Evolutionary conservation across 2,329 filamentous ascomycete genomes (phyloP), one percentile per base, ranked within the genome.

Genomic region (Curvularia sp.): DNA sequence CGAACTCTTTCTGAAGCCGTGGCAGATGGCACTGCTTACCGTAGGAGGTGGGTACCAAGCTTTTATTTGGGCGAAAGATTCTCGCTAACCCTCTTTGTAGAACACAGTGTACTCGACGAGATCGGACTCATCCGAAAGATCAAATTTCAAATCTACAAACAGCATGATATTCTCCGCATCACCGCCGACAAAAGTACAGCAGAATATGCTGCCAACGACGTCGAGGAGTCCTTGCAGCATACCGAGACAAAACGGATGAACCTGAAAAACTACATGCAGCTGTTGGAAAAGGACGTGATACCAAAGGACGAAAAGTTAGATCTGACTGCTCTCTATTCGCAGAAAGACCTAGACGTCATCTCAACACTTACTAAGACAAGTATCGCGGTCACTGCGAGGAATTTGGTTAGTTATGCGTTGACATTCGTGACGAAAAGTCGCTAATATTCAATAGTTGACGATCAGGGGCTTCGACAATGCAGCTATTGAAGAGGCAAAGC

Each of bases 151-250:
- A 58, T 74, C 15, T 63, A 69, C 34, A 51, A 57, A 32, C 53
- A 59, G 3, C 62, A 72, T 34, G 64, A 62, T 34, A 60, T 76
- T 18, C 50, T 78, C 10, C 73, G 76, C 19, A 76, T 78, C 30
- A 78, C 72, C 7, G 75, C 74, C 28, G 71, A 76, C 53, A 77
- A 76, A 46, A 72, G 53, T 45, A 74, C 66, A 23, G 72, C 74
- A 13, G 73, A 76, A 43, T 75, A 76, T 47, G 71, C 72, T 6
- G 73, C 74, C 3, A 65, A 74, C 41, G 76, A 78, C 49, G 59
- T 78, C 25, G 68, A 74, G 45, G 50, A 64, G 10, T 59, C 67
- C 1, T 49, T 78, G 21, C 49, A 61, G 28, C 59, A 64, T 15
- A 59, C 64, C 2, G 60, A 63, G n/a, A 23, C 48, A 1, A 57